These are phyloP conservation scores for rapeseed (Brassica napus) DNA, from an alignment of 345 rosid genomes.

Conservation along the genomic window Da-Ae NC_063451.1:17494001-17494500, in stretches of 20 bases:
- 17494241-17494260: background rate
- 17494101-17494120: conserved; percentile 46
- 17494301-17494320: background rate
- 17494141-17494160: conserved; percentile 62
- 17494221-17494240: background rate
- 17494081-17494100: conserved; percentile 55
- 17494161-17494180: conserved; percentile 63
- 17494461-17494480: too few species aligned
- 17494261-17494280: background rate
- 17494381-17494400: background rate
- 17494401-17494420: conserved; percentile 12
- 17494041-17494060: conserved; percentile 66
- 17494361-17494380: background rate
- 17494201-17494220: conserved; percentile 45
- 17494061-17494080: conserved; percentile 64
- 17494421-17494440: too few species aligned
- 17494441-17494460: too few species aligned
- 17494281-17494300: background rate
- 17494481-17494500: too few species aligned
- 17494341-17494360: background rate
- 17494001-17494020: background rate
- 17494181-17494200: conserved; percentile 86
- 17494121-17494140: conserved; percentile 71
- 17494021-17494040: conserved; percentile 50
- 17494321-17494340: background rate